Base-by-base conservation (phyloP, 345 rosid genomes). In the Citrus mangshanensis region DNA sequence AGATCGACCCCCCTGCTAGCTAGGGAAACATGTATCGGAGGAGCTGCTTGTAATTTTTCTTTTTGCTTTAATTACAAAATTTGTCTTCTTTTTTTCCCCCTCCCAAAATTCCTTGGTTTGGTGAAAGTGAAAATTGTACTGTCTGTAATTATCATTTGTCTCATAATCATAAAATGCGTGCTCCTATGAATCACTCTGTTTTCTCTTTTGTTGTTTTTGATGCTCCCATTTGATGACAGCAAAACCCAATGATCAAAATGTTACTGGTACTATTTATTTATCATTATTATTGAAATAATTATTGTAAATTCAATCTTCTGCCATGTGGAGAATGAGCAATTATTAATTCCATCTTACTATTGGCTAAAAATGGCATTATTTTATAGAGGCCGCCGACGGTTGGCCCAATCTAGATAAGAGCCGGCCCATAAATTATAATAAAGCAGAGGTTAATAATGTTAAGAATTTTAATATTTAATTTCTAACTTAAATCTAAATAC, bases 401-500 rank as follows among this genome's bases (percentile, higher is more conserved):
- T 54, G 22, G 58, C 22, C 58, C 7, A 54, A 16, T 54, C 37
- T 18, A 18, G 22, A 51, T 6, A 1, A 54, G 22, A 54, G 7
- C 2, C 56, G 22, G 22, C 56, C 56, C 56, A 51, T 51, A 4
- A 5, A 51, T 16, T 16, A 51, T 16, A 1, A 54, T 18, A 18
- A 54, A 54, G 1, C 2, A 18, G 1, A 46, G 51, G 5, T 13
- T 3, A 3, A 9, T 40, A 40, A 2, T 40, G 0, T 40, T 9
- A 9, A 3, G 1, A 2, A 9, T 40, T 2, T 9, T 9, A 40
- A 40, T 2, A 0, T 9, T 40, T 0, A 0, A 49, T 3, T 13
- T 0, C 0, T 2, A 49, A 49, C 0, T 49, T 49, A 49, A 49
- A 14, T 8, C 0, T 38, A 0, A 38, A 38, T 38, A 1, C 0